Percentiles rank a stretch among this genome's conserved stretches.
phyloP scores from a whole-genome alignment of 331 rosid species.

The Dryas integrifolia region DNA sequence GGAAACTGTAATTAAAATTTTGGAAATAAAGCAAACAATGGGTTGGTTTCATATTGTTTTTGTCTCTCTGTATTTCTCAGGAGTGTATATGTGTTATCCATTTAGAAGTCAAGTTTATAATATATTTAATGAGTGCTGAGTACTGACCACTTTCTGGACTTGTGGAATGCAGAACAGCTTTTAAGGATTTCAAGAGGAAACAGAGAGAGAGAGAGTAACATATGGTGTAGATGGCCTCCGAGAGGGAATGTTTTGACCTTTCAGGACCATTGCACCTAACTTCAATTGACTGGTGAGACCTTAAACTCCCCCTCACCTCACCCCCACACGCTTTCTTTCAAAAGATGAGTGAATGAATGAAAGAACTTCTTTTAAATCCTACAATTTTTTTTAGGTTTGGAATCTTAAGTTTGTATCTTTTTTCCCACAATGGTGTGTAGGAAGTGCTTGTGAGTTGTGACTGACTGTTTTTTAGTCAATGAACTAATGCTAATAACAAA shows the following conservation, averaged over 20 bases:
- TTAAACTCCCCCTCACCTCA: background rate
- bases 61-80: background rate
- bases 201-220: background rate
- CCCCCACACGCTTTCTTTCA: background rate
- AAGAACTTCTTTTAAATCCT: no score
- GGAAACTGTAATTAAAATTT: background rate
- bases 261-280: conserved; percentile 78
- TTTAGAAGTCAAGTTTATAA: background rate
- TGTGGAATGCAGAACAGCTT: conserved; percentile 25
- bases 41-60: background rate
- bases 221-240: conserved; percentile 52
- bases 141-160: background rate
- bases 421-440: background rate
- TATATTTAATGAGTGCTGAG: background rate
- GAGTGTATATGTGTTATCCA: background rate
- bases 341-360: no score
- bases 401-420: background rate
- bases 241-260: conserved; percentile 66
- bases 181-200: conserved; percentile 31
- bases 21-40: background rate
- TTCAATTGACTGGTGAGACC: conserved; percentile 66
- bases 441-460: conserved; percentile 1
- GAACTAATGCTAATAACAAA: background rate
- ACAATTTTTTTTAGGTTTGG: background rate
- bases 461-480: no score